phyloP scores from a whole-genome alignment of 345 rosid genomes.

The Garcia nutans region DNA sequence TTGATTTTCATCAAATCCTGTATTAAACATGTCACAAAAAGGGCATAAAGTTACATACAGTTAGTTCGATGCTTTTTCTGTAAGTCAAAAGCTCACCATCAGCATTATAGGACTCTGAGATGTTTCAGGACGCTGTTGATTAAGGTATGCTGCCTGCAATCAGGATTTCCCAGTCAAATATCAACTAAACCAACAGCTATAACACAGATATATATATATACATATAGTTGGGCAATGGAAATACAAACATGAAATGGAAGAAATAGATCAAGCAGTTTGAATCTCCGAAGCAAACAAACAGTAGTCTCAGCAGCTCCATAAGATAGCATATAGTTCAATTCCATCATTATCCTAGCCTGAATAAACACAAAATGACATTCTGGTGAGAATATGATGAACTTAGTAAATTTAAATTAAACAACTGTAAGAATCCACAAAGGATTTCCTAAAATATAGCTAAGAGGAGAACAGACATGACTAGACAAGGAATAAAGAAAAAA shows the following conservation, averaged over 20 bases:
- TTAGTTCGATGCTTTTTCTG: background rate
- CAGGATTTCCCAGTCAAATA: conserved; percentile 24
- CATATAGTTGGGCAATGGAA: conserved; percentile 8
- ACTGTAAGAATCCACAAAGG: background rate
- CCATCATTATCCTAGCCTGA: conserved; percentile 85
- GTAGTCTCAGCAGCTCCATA: conserved; percentile 91
- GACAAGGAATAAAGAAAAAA: background rate
- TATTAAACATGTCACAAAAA: background rate
- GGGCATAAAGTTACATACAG: conserved; percentile 6
- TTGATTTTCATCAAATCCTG: conserved; percentile 3
- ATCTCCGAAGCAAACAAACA: conserved; percentile 69
- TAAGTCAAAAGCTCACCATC: conserved; percentile 51
- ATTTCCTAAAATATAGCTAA: background rate
- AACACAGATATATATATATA: conserved; percentile 2
- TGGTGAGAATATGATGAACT: conserved; percentile 18
- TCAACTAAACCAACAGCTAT: background rate
- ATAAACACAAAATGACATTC: conserved; percentile 26
- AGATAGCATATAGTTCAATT: conserved; percentile 81
- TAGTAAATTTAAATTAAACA: background rate
- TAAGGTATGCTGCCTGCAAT: conserved; percentile 78
- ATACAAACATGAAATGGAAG: conserved; percentile 77
- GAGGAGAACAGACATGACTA: background rate
- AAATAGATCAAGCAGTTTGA: conserved; percentile 63
- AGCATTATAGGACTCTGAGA: conserved; percentile 53
- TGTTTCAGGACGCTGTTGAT: conserved; percentile 37